Base-by-base conservation (phyloP, 495 filamentous ascomycete genomes). In the Sordaria brevicollis region DNA sequence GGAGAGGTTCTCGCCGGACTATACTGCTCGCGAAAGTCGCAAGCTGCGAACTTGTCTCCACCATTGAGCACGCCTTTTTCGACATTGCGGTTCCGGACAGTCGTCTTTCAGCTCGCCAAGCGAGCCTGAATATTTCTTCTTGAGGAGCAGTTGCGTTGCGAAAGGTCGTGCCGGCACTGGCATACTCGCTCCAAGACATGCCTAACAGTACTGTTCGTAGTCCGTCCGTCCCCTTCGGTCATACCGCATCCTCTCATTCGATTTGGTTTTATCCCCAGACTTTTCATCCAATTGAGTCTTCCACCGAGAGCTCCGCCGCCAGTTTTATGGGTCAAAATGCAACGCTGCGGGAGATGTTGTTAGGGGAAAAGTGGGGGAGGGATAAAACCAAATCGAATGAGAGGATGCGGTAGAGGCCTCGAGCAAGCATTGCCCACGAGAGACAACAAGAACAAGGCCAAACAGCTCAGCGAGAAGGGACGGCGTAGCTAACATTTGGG, bases 131-230 rank as follows among this genome's bases (percentile, higher is more conserved):
- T 15, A 3, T 0, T 57, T 57, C 5, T 5, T 57, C 49, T 31
- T 5, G 5, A 57, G 8, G 5, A 2, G 4, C 8, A 57, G 5
- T 13, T 1, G 49, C 49, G 25, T 1, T 57, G 3, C 49, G 29
- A 74, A 77, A 72, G 66, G 71, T 66, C 54, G 74, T 11, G 25
- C 71, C 10, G 67, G 67, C 57, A 68, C 71, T 17, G 68, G 71
- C 68, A 66, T 76, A 17, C 74, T 76, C 65, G 72, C 68, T 15
- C 39, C 70, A 74, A 57, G 70, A 57, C 38, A 37, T 79, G 34
- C 75, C 72, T 37, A 57, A n/a, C 15, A 34, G 41, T 65, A 70
- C 65, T 73, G 75, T 79, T 72, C 70, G 77, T 79, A 65, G 67
- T 39, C 49, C 68, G 33, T 34, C 15, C 36, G 15, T n/a, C 65